Conservation (phyloP, 306 rosid species). For the Vigna reflexopilosa region DNA sequence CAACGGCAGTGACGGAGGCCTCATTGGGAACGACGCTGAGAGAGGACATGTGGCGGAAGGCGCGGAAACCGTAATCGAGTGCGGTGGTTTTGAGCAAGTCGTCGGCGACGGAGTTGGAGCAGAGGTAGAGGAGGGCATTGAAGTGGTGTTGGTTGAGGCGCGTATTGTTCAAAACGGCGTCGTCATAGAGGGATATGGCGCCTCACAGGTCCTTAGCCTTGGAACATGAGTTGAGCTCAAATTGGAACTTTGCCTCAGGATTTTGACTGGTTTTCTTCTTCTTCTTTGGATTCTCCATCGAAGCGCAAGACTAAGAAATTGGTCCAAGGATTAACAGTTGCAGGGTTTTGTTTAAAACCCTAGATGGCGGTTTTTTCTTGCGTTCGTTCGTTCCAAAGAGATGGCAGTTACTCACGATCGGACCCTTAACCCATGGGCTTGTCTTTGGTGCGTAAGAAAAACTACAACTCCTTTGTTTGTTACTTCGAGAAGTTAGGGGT, state of each 20-base stretch:
- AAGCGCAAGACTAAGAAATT: not conserved
- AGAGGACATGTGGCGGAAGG: conserved; percentile 63
- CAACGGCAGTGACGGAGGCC: conserved; percentile 77
- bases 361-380: conserved; percentile 26
- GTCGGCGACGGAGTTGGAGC: conserved; percentile 65
- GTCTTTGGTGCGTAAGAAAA: not conserved
- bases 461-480: no score
- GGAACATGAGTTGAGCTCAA: conserved; percentile 69
- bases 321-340: not conserved
- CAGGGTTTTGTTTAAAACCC: conserved; percentile 42
- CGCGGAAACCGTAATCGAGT: conserved; percentile 65
- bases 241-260: conserved; percentile 67
- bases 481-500: no score
- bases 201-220: conserved; percentile 60
- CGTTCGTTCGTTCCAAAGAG: not conserved
- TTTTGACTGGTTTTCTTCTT: conserved; percentile 55
- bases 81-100: conserved; percentile 55
- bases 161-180: conserved; percentile 49
- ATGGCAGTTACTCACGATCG: not conserved
- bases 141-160: conserved; percentile 70
- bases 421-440: not conserved
- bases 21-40: conserved; percentile 65
- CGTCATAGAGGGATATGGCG: conserved; percentile 69
- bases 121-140: conserved; percentile 87
- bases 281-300: conserved; percentile 53